Conservation (phyloP, 371 early-diverging fungal species). For the Apophysomyces variabilis region DNA sequence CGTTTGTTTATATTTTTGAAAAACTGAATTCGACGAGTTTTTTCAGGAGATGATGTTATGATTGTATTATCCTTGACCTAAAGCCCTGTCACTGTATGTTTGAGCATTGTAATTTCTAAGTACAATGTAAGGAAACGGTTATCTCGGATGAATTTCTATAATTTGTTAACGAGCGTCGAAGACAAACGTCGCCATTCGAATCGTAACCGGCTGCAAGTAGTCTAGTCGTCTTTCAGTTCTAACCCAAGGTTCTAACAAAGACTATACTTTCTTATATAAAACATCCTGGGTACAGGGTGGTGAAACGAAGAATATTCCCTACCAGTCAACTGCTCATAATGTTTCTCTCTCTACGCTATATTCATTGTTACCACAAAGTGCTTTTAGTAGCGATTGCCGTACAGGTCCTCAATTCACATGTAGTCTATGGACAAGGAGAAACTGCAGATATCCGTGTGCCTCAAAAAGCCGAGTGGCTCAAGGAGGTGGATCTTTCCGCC, state of each 20-base stretch:
- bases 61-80: too few relatives aligned
- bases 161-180: not conserved
- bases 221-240: slow-evolving; percentile 5
- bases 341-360: not conserved
- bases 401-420: not conserved
- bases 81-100: too few relatives aligned
- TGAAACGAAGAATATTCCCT: not conserved
- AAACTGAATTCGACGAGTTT: too few relatives aligned
- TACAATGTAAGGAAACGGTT: too few relatives aligned
- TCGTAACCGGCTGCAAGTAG: not conserved
- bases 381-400: slow-evolving; percentile 4
- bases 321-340: not conserved
- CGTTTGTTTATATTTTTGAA: too few relatives aligned
- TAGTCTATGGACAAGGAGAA: slow-evolving; percentile 47
- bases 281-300: not conserved
- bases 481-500: slow-evolving; percentile 50
- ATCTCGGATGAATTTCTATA: not conserved
- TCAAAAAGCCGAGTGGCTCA: slow-evolving; percentile 50
- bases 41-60: too few relatives aligned
- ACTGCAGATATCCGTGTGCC: slow-evolving; percentile 51
- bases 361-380: not conserved
- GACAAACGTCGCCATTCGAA: not conserved
- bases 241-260: slow-evolving; percentile 6
- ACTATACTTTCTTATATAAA: not conserved
- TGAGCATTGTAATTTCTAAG: too few relatives aligned